Percentiles rank a stretch among this genome's conserved stretches.
phyloP scores from a whole-genome alignment of 73 alveolate genomes.

The Paramecium pentaurelia region DNA sequence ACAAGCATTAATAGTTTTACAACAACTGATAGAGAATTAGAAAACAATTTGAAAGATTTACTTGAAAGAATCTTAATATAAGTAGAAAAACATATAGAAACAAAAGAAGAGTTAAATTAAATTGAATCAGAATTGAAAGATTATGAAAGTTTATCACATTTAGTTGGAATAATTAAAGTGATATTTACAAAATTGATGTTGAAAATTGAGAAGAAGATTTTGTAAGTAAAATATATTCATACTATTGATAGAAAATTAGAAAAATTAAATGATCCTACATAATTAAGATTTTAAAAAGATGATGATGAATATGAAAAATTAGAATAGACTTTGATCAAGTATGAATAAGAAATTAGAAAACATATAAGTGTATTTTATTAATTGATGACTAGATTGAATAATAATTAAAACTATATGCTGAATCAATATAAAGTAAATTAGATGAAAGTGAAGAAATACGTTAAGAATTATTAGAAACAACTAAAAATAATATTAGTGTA shows the following conservation, averaged over 20 bases:
- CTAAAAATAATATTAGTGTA: neutral
- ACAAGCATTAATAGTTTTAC: neutral
- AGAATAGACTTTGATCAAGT: neutral
- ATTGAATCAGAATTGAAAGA: conserved; percentile 31
- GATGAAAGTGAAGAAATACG: conserved; percentile 31
- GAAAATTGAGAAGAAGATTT: neutral
- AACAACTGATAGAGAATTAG: conserved; percentile 7
- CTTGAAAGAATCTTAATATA: neutral
- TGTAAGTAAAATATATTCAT: neutral
- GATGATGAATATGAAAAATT: conserved; percentile 48
- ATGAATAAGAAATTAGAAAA: conserved; percentile 23
- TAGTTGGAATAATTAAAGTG: conserved; percentile 32
- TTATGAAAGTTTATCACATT: conserved; percentile 26
- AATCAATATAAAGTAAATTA: conserved; percentile 1
- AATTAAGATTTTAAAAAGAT: neutral
- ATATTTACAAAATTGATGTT: neutral
- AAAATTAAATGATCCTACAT: neutral
- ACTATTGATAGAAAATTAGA: neutral
- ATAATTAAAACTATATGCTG: conserved; percentile 11
- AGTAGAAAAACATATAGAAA: neutral
- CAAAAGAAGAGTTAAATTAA: conserved; percentile 30
- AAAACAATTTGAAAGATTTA: neutral
- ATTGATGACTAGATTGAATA: neutral
- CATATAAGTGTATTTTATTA: conserved; percentile 18
- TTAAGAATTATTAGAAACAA: neutral